Percentiles rank a stretch among this genome's conserved stretches.
These are phyloP conservation scores for Xylariaceae sp. DNA, from an alignment of 2,329 filamentous ascomycete genomes.

Conservation along the genomic window DNA sequence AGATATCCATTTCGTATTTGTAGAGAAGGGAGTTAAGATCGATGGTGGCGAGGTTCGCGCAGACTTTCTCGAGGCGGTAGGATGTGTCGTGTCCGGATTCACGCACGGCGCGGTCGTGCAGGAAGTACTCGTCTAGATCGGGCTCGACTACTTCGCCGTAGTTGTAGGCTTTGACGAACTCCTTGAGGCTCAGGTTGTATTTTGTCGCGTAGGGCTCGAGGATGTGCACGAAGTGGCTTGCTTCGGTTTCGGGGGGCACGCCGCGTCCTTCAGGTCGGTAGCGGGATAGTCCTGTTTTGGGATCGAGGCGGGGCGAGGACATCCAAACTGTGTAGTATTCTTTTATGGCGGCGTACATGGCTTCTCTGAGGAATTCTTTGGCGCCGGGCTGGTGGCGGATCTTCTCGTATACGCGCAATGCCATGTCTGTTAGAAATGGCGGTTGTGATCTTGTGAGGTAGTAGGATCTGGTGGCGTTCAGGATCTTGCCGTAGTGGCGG, in stretches of 20 bases:
- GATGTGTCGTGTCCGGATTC: conserved; percentile 97
- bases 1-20: conserved; percentile 96
- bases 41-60: conserved; percentile 84
- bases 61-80: conserved; percentile 84
- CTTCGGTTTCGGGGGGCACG: conserved; percentile 87
- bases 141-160: conserved; percentile 69
- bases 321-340: conserved; percentile 92
- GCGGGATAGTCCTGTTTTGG: conserved; percentile 70
- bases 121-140: conserved; percentile 88
- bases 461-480: conserved; percentile 95
- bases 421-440: conserved; percentile 96
- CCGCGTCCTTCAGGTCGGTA: conserved; percentile 80
- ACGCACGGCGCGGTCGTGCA: conserved; percentile 90
- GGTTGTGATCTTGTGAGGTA: conserved; percentile 93
- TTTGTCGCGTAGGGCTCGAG: conserved; percentile 79
- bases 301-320: conserved; percentile 69
- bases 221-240: conserved; percentile 78
- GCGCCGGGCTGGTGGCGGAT: conserved; percentile 82
- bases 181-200: conserved; percentile 70
- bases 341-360: conserved; percentile 90
- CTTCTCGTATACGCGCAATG: conserved; percentile 84
- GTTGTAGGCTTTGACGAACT: conserved; percentile 90
- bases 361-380: conserved; percentile 71
- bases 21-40: conserved; percentile 92
- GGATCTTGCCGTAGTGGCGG: conserved; percentile 95